A percentile compares a stretch with the other conserved stretches of the same genome.
These are phyloP conservation scores for Sicyos edulis DNA, from an alignment of 306 rosid species.

Conservation along the genomic window DNA sequence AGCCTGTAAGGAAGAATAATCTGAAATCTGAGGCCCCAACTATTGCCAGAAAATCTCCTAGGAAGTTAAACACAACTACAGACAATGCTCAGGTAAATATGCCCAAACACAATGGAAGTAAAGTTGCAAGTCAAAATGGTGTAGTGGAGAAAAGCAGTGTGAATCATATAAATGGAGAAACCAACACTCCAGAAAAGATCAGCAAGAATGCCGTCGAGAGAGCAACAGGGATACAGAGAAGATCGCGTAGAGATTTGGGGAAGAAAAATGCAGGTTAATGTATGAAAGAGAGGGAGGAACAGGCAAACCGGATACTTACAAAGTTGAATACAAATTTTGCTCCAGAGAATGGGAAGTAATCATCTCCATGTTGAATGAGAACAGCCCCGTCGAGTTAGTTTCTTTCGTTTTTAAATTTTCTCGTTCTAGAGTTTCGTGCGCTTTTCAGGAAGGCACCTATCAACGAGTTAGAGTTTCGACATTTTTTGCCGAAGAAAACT, in stretches of 20 bases:
- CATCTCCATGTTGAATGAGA: slow-evolving; percentile 10
- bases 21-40: slow-evolving; percentile 25
- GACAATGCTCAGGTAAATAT: slow-evolving; percentile 4
- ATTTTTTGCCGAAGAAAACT: slow-evolving; percentile 29
- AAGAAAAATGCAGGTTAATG: slow-evolving; percentile 35
- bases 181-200: slow-evolving; percentile 28
- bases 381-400: slow-evolving; percentile 12
- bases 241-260: slow-evolving; percentile 51
- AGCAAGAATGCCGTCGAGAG: slow-evolving; percentile 30
- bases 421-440: slow-evolving; percentile 17
- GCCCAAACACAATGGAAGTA: slow-evolving; percentile 22
- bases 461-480: background rate
- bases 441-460: slow-evolving; percentile 22
- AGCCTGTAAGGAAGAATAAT: slow-evolving; percentile 22
- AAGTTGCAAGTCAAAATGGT: slow-evolving; percentile 24
- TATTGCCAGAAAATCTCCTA: slow-evolving; percentile 36
- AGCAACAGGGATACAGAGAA: slow-evolving; percentile 31
- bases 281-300: slow-evolving; percentile 10
- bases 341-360: background rate
- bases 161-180: too few species aligned
- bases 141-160: slow-evolving; percentile 24
- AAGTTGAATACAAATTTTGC: slow-evolving; percentile 6
- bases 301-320: background rate
- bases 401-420: background rate
- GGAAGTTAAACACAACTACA: slow-evolving; percentile 20